Evolutionary conservation across 305 asterid species (phyloP).

Genomic region (Fraxinus latifolia): DNA sequence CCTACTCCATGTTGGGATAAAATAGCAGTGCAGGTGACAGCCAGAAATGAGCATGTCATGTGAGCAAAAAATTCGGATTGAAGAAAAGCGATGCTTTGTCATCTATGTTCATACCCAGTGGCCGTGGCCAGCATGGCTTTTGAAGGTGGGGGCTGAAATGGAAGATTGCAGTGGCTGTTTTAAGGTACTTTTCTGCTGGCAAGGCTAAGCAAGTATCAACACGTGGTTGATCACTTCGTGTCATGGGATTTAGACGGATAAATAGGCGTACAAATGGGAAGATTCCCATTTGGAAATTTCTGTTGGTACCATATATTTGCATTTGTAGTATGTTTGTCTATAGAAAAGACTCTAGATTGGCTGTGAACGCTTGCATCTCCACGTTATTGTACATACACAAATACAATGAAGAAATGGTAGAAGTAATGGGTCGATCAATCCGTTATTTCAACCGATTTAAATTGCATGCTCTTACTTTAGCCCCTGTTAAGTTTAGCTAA

Average conservation of each 20-base stretch:
- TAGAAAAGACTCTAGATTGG: not conserved
- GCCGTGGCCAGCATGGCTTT: not conserved
- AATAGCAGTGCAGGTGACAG: constrained; percentile 62
- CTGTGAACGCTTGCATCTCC: not conserved
- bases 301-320: constrained; percentile 22
- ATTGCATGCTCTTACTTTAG: not conserved
- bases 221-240: not conserved
- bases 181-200: constrained; percentile 18
- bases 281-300: constrained; percentile 20
- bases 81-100: constrained; percentile 6
- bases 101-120: constrained; percentile 2
- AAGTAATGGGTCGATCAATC: not conserved
- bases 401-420: not conserved
- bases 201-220: not conserved
- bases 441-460: not conserved
- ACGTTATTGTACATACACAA: not conserved
- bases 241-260: constrained; percentile 14
- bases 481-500: not conserved
- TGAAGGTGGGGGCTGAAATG: constrained; percentile 7
- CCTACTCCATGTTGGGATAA: constrained; percentile 22
- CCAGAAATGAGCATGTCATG: constrained; percentile 25
- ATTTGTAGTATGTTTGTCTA: constrained; percentile 11
- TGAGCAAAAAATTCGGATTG: constrained; percentile 20
- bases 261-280: constrained; percentile 30
- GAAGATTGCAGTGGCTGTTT: constrained; percentile 20